phyloP scores from a whole-genome alignment of 805 yeast genomes.

The Candida incommunis region DNA sequence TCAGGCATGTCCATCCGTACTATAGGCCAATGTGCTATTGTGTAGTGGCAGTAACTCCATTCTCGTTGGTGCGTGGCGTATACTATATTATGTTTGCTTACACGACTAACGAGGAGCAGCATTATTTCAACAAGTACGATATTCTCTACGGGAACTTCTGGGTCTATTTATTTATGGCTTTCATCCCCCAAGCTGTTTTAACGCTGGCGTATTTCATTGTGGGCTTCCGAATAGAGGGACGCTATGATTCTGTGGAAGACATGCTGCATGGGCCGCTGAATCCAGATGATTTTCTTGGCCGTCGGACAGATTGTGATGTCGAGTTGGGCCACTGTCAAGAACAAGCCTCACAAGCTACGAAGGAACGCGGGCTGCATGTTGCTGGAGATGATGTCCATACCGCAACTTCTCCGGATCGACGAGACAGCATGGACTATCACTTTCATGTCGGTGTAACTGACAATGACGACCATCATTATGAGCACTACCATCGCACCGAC shows the following conservation, averaged over 20 bases:
- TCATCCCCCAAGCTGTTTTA: not conserved
- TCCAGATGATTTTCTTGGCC: not conserved
- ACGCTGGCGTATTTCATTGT: not conserved
- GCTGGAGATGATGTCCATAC: no score
- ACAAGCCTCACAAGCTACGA: no score
- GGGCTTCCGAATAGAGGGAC: not conserved
- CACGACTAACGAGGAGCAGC: not conserved
- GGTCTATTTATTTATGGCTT: not conserved
- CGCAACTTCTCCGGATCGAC: no score
- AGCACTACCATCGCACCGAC: no score
- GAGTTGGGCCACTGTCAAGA: no score
- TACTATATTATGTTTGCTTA: not conserved
- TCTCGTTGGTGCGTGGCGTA: not conserved
- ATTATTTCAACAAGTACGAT: not conserved
- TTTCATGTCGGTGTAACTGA: no score
- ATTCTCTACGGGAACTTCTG: not conserved
- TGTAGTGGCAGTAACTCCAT: not conserved
- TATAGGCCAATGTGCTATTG: not conserved
- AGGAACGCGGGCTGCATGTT: no score
- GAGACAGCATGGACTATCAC: no score
- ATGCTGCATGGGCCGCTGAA: conserved; percentile 1
- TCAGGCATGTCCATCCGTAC: not conserved
- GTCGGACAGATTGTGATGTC: no score
- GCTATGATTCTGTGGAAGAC: not conserved
- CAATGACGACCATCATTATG: no score